These are phyloP conservation scores for Coniferiporia weirii DNA, from an alignment of 1,284 basidiomycete genomes.

Conservation along the genomic window DNA sequence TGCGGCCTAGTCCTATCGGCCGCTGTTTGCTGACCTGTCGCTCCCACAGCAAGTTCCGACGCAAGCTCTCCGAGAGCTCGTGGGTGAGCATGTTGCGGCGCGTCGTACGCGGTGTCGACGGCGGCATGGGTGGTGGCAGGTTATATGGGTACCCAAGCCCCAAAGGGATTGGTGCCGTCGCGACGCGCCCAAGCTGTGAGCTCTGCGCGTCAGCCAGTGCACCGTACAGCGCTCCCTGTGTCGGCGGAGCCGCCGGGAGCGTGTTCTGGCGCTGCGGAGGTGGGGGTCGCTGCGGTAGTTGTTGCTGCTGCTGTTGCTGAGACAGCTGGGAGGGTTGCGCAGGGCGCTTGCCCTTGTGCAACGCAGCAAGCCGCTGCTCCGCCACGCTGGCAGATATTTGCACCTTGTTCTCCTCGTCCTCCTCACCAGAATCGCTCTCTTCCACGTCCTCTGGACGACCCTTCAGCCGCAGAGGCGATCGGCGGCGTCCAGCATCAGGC, in stretches of 20 bases:
- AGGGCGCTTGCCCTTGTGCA: slow-evolving; percentile 32
- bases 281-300: background rate
- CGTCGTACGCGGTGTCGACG: slow-evolving; percentile 82
- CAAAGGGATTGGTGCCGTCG: slow-evolving; percentile 32
- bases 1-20: slow-evolving; percentile 32
- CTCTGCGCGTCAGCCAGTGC: background rate
- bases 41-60: slow-evolving; percentile 83
- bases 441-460: slow-evolving; percentile 63
- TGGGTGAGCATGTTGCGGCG: slow-evolving; percentile 78
- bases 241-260: background rate
- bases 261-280: slow-evolving; percentile 12
- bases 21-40: slow-evolving; percentile 60
- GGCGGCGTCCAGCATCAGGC: slow-evolving; percentile 2
- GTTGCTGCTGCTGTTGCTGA: slow-evolving; percentile 22
- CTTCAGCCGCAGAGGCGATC: slow-evolving; percentile 36
- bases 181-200: slow-evolving; percentile 18
- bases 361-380: slow-evolving; percentile 52
- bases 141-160: slow-evolving; percentile 64
- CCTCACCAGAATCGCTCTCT: slow-evolving; percentile 57
- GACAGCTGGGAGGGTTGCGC: slow-evolving; percentile 8
- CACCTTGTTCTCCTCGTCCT: slow-evolving; percentile 44
- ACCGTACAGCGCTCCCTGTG: background rate
- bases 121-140: slow-evolving; percentile 59
- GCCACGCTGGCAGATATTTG: slow-evolving; percentile 58
- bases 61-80: slow-evolving; percentile 81